Base-by-base conservation (phyloP, 768 basidiomycete genomes). In the Agrocybe praecox region DNA sequence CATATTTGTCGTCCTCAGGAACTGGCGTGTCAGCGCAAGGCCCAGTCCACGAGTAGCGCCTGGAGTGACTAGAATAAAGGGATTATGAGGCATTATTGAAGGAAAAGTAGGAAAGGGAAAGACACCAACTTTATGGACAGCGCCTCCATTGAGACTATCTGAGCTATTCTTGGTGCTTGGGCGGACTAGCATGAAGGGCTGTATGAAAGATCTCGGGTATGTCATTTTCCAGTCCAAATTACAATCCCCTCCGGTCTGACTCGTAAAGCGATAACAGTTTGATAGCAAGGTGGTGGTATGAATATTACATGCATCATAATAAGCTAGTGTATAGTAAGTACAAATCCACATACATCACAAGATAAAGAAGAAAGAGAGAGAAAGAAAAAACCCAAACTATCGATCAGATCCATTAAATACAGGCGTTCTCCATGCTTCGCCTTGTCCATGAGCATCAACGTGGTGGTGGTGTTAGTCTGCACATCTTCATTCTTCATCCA, bases 21-120 rank as follows among this genome's bases (percentile, higher is more conserved):
- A 79, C 65, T 81, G 78, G 15, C 83, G 77, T 12, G 82, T 80
- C 26, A 87, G 72, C 3, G 83, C 81, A 24, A 83, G 74, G 7
- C 81, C 82, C 21, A 86, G 73, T 5, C 85, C 85, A 17, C 85
- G 76, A 17, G 81, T 83, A 6, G 83, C 80, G 26, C 72, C 72
- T 24, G 85, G 85, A 26, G 78, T 71, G 47, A 86, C 72, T 55
- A 87, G 72, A 59, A 80, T 65, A 63, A 85, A 86, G 0, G 81
- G 82, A 42, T 65, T 70, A 9, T 68, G 61, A 45, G 61, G 55
- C 66, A 67, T 65, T 12, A 3, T 49, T 17, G 14, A 51, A 56
- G 52, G 23, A 43, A 33, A 29, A 3, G 15, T 23, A 22, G 7
- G n/a, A 42, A 24, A 6, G 6, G 6, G 23, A 10, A 49, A 17